A percentile compares a stretch with the other conserved stretches of the same genome.
Evolutionary conservation across 345 rosid genomes (phyloP).

Genomic region (Hibiscus tridactylites): DNA sequence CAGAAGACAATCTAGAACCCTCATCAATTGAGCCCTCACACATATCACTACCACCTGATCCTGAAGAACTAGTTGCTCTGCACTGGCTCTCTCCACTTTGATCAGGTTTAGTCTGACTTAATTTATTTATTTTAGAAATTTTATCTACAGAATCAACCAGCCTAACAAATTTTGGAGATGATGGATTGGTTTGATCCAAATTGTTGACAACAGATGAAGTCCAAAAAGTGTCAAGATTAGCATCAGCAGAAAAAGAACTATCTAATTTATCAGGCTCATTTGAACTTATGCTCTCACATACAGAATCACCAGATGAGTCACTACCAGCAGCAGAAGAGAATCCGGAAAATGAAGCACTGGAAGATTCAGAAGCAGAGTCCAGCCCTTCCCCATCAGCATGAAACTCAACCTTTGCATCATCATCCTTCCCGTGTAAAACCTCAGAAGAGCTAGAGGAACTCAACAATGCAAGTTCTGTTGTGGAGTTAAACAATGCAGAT

Average conservation of each 20-base stretch:
- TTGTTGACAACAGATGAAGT: constrained; percentile 24
- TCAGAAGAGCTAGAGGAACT: constrained; percentile 26
- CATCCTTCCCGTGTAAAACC: constrained; percentile 26
- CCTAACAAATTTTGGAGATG: constrained; percentile 64
- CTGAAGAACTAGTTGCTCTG: constrained; percentile 22
- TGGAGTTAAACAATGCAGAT: constrained; percentile 20
- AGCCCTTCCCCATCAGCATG: constrained; percentile 35
- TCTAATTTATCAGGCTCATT: constrained; percentile 51
- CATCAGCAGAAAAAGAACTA: constrained; percentile 26
- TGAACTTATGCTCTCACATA: constrained; percentile 56
- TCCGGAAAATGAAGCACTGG: constrained; percentile 67
- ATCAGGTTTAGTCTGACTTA: constrained; percentile 23
- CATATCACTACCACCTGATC: constrained; percentile 11
- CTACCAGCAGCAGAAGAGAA: constrained; percentile 47
- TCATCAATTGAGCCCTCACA: constrained; percentile 24
- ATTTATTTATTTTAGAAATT: constrained; percentile 25
- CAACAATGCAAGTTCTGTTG: constrained; percentile 23
- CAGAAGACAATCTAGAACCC: constrained; percentile 27
- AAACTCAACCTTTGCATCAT: constrained; percentile 33
- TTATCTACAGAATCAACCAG: constrained; percentile 55
- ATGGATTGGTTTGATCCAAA: constrained; percentile 34
- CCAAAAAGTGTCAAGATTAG: constrained; percentile 26
- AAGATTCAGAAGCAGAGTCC: constrained; percentile 42
- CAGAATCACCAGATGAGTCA: constrained; percentile 76
- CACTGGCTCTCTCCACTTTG: constrained; percentile 22